Evolutionary conservation across 2,329 filamentous ascomycete species (phyloP).

Genomic region (Phialophora verrucosa): DNA sequence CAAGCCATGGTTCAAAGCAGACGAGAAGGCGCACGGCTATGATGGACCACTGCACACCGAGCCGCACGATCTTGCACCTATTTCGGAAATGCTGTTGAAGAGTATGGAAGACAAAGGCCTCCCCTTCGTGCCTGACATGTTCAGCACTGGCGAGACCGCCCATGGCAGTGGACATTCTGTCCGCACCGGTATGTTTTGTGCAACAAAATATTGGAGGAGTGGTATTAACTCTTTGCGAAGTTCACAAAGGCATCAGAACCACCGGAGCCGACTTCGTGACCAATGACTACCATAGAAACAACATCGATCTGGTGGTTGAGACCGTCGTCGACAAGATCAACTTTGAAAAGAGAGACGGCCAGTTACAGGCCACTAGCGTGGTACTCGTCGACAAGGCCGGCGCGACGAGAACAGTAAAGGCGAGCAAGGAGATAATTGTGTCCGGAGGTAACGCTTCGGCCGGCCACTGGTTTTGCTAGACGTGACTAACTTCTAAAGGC

Average conservation of each 20-base stretch:
- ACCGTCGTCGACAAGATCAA: slow-evolving; percentile 61
- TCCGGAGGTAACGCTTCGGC: slow-evolving; percentile 42
- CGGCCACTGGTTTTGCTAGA: too few relatives aligned
- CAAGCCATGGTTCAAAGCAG: slow-evolving; percentile 63
- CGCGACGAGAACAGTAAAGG: slow-evolving; percentile 46
- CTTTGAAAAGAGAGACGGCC: slow-evolving; percentile 44
- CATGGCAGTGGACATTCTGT: slow-evolving; percentile 63
- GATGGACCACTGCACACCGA: slow-evolving; percentile 61
- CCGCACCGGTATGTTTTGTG: slow-evolving; percentile 46
- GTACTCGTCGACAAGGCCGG: slow-evolving; percentile 52
- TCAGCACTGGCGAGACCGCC: slow-evolving; percentile 58
- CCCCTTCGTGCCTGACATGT: slow-evolving; percentile 64
- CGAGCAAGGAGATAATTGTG: slow-evolving; percentile 52
- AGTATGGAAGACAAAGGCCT: slow-evolving; percentile 63
- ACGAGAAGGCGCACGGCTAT: slow-evolving; percentile 56
- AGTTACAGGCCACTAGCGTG: slow-evolving; percentile 47
- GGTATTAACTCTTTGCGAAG: slow-evolving; percentile 35
- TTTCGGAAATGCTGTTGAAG: slow-evolving; percentile 61
- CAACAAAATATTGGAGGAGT: background rate
- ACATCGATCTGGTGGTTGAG: slow-evolving; percentile 57
- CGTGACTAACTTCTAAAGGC: slow-evolving; percentile 43
- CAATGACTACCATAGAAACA: slow-evolving; percentile 50
- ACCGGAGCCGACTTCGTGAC: slow-evolving; percentile 62
- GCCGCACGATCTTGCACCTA: slow-evolving; percentile 64
- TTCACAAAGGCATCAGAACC: slow-evolving; percentile 58